Evolutionary conservation across 495 filamentous ascomycete species (phyloP), one percentile per base, ranked within the genome.

Genomic region (Tuber calosporum): DNA sequence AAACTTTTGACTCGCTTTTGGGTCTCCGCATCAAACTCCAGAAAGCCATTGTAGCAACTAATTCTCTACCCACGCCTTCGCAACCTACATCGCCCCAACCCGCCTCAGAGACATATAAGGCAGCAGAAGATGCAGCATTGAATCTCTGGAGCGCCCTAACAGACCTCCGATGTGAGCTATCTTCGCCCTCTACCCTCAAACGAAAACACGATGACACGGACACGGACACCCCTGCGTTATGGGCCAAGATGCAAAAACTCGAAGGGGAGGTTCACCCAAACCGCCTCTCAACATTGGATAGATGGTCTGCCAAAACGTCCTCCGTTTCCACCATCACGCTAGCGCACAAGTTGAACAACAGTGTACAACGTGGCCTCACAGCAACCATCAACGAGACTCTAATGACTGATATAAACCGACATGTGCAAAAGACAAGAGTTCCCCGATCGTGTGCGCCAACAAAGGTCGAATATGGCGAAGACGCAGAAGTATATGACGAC

Each of bases 1-100:
- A 88, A 69, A 89, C 89, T 17, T 98, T 97, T 80, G 94, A 98
- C 75, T 86, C 90, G 2, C 87, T 98, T 4, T 86, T 99, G 30
- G 93, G 95, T 82, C 87, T 90, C 34, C 89, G 95, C 9, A 96
- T 99, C 79, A 90, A 92, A 72, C 84, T 99, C 11, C 95, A 99
- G 79, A 97, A 97, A 82, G 91, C 91, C 6, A 83, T 99, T 22
- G 87, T 93, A 22, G 90, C 91, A 3, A 87, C 89, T 26, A 97
- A 97, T 79, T 89, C 93, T 8, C 86, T 97, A 69, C 81, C 85
- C n/a, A 78, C 84, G 0, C 72, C 85, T 67, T 74, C 20, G 67
- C 68, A 3, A 69, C 75, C 26, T 4, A 62, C 17, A 73, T 73
- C 1, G 48, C 72, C n/a, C 48, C 72, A 67, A 19, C 37, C 73